Evolutionary conservation across 345 rosid genomes (phyloP).

Genomic region (Populus deltoides): DNA sequence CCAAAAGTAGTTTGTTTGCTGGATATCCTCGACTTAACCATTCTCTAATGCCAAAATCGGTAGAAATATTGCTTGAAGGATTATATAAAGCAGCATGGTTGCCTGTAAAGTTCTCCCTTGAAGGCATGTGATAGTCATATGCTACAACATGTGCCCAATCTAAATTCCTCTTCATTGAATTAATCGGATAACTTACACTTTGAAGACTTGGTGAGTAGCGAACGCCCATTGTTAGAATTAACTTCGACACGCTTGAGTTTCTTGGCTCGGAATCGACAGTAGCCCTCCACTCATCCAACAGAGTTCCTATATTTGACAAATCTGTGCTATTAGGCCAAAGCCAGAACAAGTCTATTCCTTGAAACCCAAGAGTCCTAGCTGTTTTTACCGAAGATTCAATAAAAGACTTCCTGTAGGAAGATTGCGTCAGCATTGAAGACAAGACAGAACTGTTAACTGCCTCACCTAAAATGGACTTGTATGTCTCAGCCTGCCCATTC

Average conservation of each 20-base stretch:
- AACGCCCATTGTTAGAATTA: constrained; percentile 21
- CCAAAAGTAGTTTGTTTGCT: constrained; percentile 24
- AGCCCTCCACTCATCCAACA: constrained; percentile 29
- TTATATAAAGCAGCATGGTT: constrained; percentile 29
- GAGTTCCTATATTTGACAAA: constrained; percentile 12
- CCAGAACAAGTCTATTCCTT: constrained; percentile 33
- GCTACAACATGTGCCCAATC: constrained; percentile 32
- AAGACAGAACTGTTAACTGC: constrained; percentile 17
- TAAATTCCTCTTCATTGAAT: constrained; percentile 22
- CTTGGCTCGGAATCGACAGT: constrained; percentile 18
- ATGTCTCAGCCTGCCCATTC: constrained; percentile 19
- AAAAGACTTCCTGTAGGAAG: constrained; percentile 22
- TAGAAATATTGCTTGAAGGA: constrained; percentile 16
- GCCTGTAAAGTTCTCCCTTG: constrained; percentile 28
- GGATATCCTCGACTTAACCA: constrained; percentile 31
- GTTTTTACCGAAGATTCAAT: constrained; percentile 23
- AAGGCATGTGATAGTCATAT: constrained; percentile 29
- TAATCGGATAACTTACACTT: constrained; percentile 19
- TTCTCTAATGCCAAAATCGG: constrained; percentile 27
- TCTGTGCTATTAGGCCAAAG: constrained; percentile 30
- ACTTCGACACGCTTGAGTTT: background rate
- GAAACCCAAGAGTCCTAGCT: constrained; percentile 28
- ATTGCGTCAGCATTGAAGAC: constrained; percentile 20
- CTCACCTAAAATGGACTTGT: constrained; percentile 1
- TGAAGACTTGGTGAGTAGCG: constrained; percentile 2